phyloP scores from a whole-genome alignment of 208 protist species.

The Trypanosoma brucei region DNA sequence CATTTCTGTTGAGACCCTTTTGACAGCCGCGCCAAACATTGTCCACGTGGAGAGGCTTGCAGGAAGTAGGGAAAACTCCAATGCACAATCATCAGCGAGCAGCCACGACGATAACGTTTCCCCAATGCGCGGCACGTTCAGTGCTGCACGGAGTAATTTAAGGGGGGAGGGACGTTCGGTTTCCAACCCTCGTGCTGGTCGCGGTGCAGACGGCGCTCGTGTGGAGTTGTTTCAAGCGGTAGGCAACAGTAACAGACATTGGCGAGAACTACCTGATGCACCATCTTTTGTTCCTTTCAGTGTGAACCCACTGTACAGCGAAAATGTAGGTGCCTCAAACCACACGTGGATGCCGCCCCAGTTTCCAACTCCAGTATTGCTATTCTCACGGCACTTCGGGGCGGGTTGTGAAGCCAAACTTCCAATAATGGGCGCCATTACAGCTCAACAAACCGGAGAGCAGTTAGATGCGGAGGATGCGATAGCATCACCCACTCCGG shows the following conservation, averaged over 20 bases:
- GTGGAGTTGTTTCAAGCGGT: conserved; percentile 1
- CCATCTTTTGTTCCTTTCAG: conserved; percentile 41
- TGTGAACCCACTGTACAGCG: conserved; percentile 54
- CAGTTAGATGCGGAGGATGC: neutral
- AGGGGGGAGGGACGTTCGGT: no score
- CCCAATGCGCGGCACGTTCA: no score
- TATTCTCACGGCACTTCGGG: conserved; percentile 50
- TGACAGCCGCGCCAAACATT: conserved; percentile 21
- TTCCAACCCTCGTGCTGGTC: no score
- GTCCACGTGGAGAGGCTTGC: neutral
- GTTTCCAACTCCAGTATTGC: conserved; percentile 48
- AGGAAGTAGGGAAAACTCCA: neutral
- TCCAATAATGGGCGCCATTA: conserved; percentile 10
- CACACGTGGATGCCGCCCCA: conserved; percentile 30
- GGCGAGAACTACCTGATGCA: conserved; percentile 33
- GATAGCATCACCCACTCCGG: neutral
- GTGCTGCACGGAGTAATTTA: no score
- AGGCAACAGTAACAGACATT: conserved; percentile 19
- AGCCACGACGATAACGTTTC: neutral
- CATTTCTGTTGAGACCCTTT: conserved; percentile 27
- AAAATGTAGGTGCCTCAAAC: neutral
- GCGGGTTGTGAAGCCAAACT: conserved; percentile 50
- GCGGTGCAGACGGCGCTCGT: conserved; percentile 23
- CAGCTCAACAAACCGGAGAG: neutral
- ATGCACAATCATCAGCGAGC: neutral